These are phyloP conservation scores for Chlorella sp. DNA, from an alignment of 139 green algal species.

Conservation along the genomic window DNA sequence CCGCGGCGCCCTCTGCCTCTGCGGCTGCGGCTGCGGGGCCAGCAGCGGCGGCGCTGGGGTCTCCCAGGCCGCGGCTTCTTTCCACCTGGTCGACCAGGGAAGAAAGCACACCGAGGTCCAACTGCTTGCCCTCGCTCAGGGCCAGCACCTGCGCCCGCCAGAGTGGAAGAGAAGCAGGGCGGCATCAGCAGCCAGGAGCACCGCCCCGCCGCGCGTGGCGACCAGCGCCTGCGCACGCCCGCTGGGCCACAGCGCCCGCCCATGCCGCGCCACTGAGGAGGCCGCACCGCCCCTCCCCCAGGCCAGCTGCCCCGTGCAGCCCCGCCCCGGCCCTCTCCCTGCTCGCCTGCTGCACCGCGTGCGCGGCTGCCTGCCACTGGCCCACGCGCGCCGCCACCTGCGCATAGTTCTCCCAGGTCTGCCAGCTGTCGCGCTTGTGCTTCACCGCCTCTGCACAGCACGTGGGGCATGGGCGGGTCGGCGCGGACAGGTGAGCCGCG, in stretches of 20 bases:
- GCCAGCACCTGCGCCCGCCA: too few species aligned
- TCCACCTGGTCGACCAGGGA: constrained; percentile 46
- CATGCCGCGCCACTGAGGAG: too few species aligned
- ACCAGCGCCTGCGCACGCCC: too few species aligned
- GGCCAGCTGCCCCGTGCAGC: too few species aligned
- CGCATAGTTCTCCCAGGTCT: constrained; percentile 92
- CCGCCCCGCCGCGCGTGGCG: too few species aligned
- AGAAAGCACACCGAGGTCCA: constrained; percentile 48
- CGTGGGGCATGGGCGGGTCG: not conserved
- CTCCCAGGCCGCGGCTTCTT: not conserved
- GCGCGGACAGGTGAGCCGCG: constrained; percentile 45
- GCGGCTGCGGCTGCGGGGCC: not conserved
- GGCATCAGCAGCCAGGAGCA: too few species aligned
- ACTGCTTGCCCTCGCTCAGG: constrained; percentile 46
- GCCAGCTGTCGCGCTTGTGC: constrained; percentile 83
- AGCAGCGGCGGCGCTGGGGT: not conserved
- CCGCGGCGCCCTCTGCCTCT: not conserved
- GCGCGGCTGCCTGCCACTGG: constrained; percentile 37
- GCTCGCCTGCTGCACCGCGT: constrained; percentile 56
- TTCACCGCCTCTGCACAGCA: constrained; percentile 59
- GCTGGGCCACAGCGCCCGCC: too few species aligned
- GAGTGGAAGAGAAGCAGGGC: too few species aligned
- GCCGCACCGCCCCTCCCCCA: too few species aligned
- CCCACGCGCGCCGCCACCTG: constrained; percentile 48
- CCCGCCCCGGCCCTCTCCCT: too few species aligned